Evolutionary conservation across 2,329 filamentous ascomycete species (phyloP), one percentile per base, ranked within the genome.

Genomic region (Allantophomopsis cytisporea): DNA sequence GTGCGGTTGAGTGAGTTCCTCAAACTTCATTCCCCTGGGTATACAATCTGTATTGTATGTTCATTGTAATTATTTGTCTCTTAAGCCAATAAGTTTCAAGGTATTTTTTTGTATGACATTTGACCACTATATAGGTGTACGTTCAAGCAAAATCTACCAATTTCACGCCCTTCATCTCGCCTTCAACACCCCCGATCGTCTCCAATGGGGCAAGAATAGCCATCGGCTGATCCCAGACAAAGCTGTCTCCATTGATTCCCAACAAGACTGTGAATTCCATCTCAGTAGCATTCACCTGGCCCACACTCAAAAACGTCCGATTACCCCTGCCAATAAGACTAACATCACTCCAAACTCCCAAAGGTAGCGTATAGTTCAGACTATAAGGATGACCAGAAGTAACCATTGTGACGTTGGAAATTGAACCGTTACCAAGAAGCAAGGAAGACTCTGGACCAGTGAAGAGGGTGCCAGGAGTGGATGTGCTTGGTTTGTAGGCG

Each of bases 401-500:
- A 35, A 62, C 49, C 10, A 65, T 47, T 17, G 58, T 63, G 1
- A 63, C 43, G 28, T 60, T 60, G 15, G 44, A 42, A n/a, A 55
- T 50, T 1, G 45, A 45, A n/a, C 54, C 56, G 38, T 58, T 56
- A 2, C 55, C 51, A 39, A 52, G 45, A 11, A 53, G 47, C 10
- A 69, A 60, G 3, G 52, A 52, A 4, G 63, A 71, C 48, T 64
- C 67, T 2, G 44, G 48, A 14, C 63, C 66, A 1, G 55, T 50
- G n/a, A 69, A 53, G 14, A 68, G 50, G 2, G 56, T 61, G 0
- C 60, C 61, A 23, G 62, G 61, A 2, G 49, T 54, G 2, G 47
- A 40, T 11, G 53, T 51, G 0, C 46, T 47, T 1, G 62, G 54
- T 1, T 55, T 49, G n/a, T 69, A 46, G 1, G 58, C 54, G 12